Base-by-base conservation (phyloP, 352 stramenopile species). In the Globisporangium paroecandrum region DNA sequence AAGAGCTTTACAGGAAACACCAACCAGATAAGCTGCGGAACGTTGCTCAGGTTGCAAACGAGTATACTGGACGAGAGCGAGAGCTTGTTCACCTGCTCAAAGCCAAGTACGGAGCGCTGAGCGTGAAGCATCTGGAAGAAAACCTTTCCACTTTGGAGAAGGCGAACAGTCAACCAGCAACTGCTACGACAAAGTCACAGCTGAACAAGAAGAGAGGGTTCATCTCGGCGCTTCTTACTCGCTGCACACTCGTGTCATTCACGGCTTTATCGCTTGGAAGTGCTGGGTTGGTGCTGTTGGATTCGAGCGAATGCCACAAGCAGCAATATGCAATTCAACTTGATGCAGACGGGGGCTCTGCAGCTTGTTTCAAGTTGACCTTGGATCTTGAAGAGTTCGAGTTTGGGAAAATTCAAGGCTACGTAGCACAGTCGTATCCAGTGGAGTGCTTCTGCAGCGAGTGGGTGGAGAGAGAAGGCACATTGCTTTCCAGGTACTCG, bases 1-100 rank as follows among this genome's bases (percentile, higher is more conserved):
- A 70, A 24, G 82, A 91, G 20, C 69, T 94, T 49, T 94, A 92
- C 73, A 78, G 76, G 41, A 89, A 86, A 32, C 87, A 94, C 54
- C 84, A 94, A 61, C 87, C 84, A 1, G 83, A 93, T 60, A 85
- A 89, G 51, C 56, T 92, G 13, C 82, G 83, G 66, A 90, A 89
- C n/a, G 82, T 87, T 0, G 32, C 69, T 12, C 66, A 76, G 9
- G 75, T 94, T 20, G 83, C 82, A 12, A 79, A 78, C 9, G 55
- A 89, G 59, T 94, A 85, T 32, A 66, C 73, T 0, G 87, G 87
- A 15, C 89, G 86, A 54, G 87, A 94, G 57, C 79, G 80, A 9
- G 81, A 90, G 41, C 71, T 94, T 32, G 69, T 92, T 38, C 56
- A 64, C 0, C 68, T 89, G 32, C 64, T 94, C 36, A 89, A 85